These are phyloP conservation scores for Thraustochytrium sp. DNA, from an alignment of 352 stramenopile genomes.

Conservation along the genomic window DNA sequence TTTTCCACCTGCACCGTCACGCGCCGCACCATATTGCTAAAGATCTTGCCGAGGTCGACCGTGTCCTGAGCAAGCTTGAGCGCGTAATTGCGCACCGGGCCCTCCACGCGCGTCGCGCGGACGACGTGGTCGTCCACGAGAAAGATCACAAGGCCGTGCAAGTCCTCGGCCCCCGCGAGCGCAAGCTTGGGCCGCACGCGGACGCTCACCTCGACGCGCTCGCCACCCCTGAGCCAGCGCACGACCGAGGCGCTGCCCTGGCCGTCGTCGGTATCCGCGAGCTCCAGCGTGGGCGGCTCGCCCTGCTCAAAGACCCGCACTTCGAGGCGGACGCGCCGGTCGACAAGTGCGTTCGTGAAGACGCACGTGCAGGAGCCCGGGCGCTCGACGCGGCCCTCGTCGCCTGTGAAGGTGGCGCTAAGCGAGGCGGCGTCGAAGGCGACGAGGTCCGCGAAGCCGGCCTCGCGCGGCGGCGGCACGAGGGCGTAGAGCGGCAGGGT, in stretches of 20 bases:
- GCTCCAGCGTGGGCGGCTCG: too few species aligned
- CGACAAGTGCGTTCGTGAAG: background rate
- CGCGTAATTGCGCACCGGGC: background rate
- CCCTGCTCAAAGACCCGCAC: background rate
- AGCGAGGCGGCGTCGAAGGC: background rate
- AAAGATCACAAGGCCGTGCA: background rate
- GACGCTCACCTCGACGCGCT: background rate
- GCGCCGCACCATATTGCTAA: background rate
- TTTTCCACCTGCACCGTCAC: background rate
- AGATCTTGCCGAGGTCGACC: background rate
- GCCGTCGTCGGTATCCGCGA: too few species aligned
- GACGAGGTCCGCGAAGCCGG: background rate
- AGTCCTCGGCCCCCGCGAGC: background rate
- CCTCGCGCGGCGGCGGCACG: background rate
- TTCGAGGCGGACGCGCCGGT: background rate
- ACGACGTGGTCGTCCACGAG: background rate
- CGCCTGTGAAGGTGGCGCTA: background rate
- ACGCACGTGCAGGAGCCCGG: background rate
- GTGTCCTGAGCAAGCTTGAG: background rate
- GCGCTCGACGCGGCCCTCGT: background rate
- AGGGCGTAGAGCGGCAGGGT: background rate
- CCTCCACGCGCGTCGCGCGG: background rate
- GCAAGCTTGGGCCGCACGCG: background rate
- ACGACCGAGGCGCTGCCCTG: too few species aligned
- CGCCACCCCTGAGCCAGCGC: background rate